These are phyloP conservation scores for Spinacia oleracea DNA, from an alignment of 179 eudicot genomes.

Conservation along the genomic window DNA sequence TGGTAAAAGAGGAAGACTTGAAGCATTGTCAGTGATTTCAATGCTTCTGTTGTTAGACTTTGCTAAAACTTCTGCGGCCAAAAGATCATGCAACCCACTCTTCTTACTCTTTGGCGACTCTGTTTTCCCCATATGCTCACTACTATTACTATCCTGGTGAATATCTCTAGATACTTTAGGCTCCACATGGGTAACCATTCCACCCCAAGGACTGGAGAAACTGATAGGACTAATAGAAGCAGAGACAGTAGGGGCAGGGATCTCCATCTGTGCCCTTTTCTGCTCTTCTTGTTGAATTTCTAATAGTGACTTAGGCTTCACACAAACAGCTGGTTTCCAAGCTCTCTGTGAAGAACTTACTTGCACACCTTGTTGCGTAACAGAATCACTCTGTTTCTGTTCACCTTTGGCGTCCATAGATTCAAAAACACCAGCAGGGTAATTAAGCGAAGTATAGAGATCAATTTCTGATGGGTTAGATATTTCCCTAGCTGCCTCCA, in stretches of 20 bases:
- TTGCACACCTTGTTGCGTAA: conserved; percentile 31
- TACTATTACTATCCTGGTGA: conserved; percentile 29
- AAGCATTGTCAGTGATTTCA: conserved; percentile 35
- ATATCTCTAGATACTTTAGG: conserved; percentile 38
- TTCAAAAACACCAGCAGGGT: conserved; percentile 25
- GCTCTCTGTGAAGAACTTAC: conserved; percentile 47
- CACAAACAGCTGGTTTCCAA: conserved; percentile 91
- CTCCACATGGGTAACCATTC: conserved; percentile 51
- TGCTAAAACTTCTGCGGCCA: conserved; percentile 57
- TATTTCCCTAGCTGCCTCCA: conserved; percentile 26
- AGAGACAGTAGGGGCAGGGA: conserved; percentile 43
- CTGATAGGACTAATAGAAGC: conserved; percentile 48
- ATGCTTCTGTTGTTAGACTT: conserved; percentile 49
- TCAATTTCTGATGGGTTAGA: conserved; percentile 30
- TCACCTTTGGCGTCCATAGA: conserved; percentile 36
- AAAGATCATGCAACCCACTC: conserved; percentile 72
- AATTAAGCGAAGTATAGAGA: conserved; percentile 12
- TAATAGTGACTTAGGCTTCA: conserved; percentile 78
- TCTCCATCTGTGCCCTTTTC: conserved; percentile 49
- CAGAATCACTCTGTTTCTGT: conserved; percentile 30
- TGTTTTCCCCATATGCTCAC: conserved; percentile 33
- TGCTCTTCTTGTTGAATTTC: conserved; percentile 98
- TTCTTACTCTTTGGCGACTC: conserved; percentile 57
- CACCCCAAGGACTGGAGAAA: conserved; percentile 76
- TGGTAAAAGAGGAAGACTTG: conserved; percentile 40